Conservation (phyloP, 305 asterid species). For the Solanum chacoense region DNA sequence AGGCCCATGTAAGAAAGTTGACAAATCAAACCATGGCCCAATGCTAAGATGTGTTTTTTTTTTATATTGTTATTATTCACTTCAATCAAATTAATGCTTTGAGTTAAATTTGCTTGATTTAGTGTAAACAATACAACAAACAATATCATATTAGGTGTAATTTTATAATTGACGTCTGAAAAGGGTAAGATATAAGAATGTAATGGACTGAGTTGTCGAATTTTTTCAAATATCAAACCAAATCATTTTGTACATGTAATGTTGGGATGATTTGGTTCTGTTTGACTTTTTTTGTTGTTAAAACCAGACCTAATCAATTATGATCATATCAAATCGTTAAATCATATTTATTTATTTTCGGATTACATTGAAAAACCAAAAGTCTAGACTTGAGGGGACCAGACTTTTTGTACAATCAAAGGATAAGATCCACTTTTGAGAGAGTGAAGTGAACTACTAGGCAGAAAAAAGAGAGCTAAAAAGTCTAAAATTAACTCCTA, state of each 20-base stretch:
- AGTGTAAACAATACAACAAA: neutral
- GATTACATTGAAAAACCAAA: neutral
- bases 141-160: neutral
- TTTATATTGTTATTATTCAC: neutral
- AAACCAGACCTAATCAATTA: neutral
- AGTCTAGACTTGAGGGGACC: neutral
- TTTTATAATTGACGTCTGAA: neutral
- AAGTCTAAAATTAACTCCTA: neutral
- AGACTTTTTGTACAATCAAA: slow-evolving; percentile 12
- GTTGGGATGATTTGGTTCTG: neutral
- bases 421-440: slow-evolving; percentile 4
- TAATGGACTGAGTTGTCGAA: neutral
- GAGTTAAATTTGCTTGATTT: neutral
- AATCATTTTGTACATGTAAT: neutral
- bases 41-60: neutral
- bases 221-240: neutral
- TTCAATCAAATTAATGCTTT: neutral
- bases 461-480: neutral
- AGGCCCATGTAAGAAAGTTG: neutral
- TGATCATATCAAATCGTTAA: neutral
- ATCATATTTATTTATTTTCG: neutral
- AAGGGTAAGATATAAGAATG: neutral
- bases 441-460: neutral
- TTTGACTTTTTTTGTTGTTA: neutral
- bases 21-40: neutral